Base-by-base conservation (phyloP, 129 eudicot genomes). In the Logfia minima region DNA sequence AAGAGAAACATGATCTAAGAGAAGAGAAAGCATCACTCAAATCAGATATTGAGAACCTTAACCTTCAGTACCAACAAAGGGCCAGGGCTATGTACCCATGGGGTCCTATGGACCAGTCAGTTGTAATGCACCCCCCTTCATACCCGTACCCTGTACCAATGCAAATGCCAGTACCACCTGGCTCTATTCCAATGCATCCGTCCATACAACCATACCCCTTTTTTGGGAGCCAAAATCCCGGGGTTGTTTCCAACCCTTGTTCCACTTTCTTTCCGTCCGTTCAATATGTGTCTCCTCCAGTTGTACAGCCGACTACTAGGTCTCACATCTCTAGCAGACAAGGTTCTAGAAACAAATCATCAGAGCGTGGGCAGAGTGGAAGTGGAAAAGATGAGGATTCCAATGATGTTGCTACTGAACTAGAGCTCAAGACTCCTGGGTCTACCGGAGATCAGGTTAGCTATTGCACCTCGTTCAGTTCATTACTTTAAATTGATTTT, bases 351-450 rank as follows among this genome's bases (percentile, higher is more conserved):
- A 78, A 83, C 81, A 89, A 81, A 68, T 78, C 91, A 17, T 81
- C 88, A 21, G 87, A 83, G 62, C 84, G 76, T 48, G 87, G 75
- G 72, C 89, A 90, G 69, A 83, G 85, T 71, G 86, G 84, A 80
- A 58, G 77, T 70, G 87, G 86, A 23, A 90, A 84, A 81, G 82
- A 78, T 22, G 91, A 85, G 71, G 92, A 85, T 69, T 90, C 98
- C 22, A 78, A 82, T 84, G 93, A 86, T 35, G 93, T 93, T 63
- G 88, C 90, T 13, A 93, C 97, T 8, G 95, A 93, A 26, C 82
- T 93, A 28, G 98, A 88, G 85, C 96, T 90, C 34, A 93, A 93
- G 77, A 88, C 93, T 52, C 97, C 98, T 14, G 97, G 97, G 76
- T 88, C 95, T 56, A 82, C 95, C 17, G 86, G 83, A 43, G 97